Conservation (phyloP, 169 alveolate genomes). For the Plasmodium ovale region DNA sequence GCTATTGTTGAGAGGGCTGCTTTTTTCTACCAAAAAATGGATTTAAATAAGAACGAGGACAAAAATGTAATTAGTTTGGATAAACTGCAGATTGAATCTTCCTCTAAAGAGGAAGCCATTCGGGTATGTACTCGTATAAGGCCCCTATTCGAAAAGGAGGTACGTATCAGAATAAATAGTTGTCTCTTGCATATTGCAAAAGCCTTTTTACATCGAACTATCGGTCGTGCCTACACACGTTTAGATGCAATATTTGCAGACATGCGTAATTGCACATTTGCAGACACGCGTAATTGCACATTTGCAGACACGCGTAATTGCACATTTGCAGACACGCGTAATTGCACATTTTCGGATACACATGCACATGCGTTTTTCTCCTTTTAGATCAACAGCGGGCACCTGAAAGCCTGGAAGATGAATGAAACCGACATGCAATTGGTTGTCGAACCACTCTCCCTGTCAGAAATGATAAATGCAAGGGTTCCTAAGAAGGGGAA, state of each 20-base stretch:
- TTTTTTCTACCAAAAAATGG: conserved; percentile 42
- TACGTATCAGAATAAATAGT: conserved; percentile 21
- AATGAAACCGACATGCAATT: conserved; percentile 79
- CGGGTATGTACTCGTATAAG: conserved; percentile 86
- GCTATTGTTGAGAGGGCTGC: not conserved
- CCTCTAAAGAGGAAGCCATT: conserved; percentile 82
- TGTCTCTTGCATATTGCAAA: not conserved
- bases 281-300: not conserved
- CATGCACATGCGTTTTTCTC: not conserved
- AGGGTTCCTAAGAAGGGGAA: conserved; percentile 77
- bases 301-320: too few relatives aligned
- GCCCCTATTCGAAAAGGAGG: conserved; percentile 86
- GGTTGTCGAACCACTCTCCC: conserved; percentile 84
- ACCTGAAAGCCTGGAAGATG: conserved; percentile 85
- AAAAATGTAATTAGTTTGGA: conserved; percentile 49
- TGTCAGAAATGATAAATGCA: conserved; percentile 80
- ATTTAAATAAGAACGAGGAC: conserved; percentile 60
- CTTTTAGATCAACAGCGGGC: conserved; percentile 81
- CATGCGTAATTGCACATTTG: not conserved
- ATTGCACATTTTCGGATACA: not conserved
- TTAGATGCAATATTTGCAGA: not conserved
- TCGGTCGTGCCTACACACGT: not conserved
- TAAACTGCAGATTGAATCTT: conserved; percentile 72
- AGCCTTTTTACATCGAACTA: not conserved
- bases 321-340: not conserved